A percentile compares a stretch with the other conserved stretches of the same genome.
These are phyloP conservation scores for Cupressus sempervirens DNA, from an alignment of 75 land plant genomes.

Conservation along the genomic window DNA sequence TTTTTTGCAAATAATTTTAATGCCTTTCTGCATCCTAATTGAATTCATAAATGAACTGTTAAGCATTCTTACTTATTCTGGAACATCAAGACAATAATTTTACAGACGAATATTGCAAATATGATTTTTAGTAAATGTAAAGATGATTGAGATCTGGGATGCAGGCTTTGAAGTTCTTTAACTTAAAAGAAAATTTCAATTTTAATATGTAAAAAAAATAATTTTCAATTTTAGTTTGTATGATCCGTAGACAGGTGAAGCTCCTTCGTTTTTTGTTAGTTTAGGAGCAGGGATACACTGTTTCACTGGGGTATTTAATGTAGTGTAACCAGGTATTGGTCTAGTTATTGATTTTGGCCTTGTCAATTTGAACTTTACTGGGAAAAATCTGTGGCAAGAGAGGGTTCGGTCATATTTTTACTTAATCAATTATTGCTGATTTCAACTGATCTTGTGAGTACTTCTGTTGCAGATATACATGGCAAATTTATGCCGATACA, in stretches of 20 bases:
- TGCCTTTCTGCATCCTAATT: no score
- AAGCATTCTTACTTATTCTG: neutral
- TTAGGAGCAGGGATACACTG: neutral
- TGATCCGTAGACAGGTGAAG: neutral
- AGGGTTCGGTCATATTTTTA: neutral
- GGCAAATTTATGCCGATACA: slow-evolving; percentile 64
- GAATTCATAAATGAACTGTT: neutral
- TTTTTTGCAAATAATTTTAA: neutral
- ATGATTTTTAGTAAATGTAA: neutral
- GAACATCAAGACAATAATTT: neutral
- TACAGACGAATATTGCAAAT: neutral
- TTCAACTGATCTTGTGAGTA: neutral
- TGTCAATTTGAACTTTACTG: neutral
- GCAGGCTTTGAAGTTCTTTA: neutral
- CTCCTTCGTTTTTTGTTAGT: neutral
- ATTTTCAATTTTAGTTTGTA: neutral
- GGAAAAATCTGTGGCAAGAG: neutral
- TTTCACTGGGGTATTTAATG: neutral
- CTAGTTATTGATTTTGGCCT: neutral
- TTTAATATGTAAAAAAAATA: no score
- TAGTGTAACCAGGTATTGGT: neutral
- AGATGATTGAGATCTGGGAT: neutral
- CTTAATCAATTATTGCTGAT: neutral
- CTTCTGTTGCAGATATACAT: slow-evolving; percentile 40
- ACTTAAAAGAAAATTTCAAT: no score